phyloP scores from a whole-genome alignment of 352 stramenopile genomes.

The Globisporangium ultimum region DNA sequence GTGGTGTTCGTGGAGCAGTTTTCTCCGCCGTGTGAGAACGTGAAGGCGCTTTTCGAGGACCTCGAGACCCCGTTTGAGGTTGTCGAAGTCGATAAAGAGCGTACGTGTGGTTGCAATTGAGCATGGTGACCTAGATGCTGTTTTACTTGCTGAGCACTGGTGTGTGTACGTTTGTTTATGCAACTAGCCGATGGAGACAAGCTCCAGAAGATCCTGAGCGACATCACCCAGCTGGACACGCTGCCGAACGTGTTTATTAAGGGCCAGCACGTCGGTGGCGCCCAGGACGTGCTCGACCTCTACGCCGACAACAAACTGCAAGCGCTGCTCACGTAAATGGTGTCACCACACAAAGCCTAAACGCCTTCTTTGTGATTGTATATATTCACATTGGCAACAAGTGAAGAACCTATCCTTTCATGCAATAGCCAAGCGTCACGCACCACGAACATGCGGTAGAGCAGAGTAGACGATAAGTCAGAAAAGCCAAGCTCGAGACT shows the following conservation, averaged over 20 bases:
- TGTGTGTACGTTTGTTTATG: neutral
- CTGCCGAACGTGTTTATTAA: constrained; percentile 99
- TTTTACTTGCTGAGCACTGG: too few relatives aligned
- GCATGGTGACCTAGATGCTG: too few relatives aligned
- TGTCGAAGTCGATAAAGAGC: constrained; percentile 67
- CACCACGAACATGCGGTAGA: too few relatives aligned
- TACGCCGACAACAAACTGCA: constrained; percentile 58
- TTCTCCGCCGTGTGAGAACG: constrained; percentile 90
- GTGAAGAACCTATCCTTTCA: too few relatives aligned
- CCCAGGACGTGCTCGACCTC: constrained; percentile 69
- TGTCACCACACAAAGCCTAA: too few relatives aligned
- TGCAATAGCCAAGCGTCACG: too few relatives aligned
- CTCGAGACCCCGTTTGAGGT: constrained; percentile 56
- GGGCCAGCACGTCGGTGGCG: constrained; percentile 94
- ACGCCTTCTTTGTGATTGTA: too few relatives aligned
- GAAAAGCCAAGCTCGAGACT: too few relatives aligned
- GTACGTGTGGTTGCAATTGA: constrained; percentile 18
- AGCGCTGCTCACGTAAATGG: constrained; percentile 42
- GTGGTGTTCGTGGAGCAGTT: constrained; percentile 96
- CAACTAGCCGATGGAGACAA: constrained; percentile 71
- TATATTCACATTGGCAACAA: too few relatives aligned
- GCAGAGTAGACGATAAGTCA: too few relatives aligned
- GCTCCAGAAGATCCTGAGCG: constrained; percentile 89
- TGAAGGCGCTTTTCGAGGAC: constrained; percentile 87
- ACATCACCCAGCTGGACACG: constrained; percentile 93